Evolutionary conservation across 75 land plant genomes (phyloP), one percentile per base, ranked within the genome.

Genomic region (Pinus tabuliformis): DNA sequence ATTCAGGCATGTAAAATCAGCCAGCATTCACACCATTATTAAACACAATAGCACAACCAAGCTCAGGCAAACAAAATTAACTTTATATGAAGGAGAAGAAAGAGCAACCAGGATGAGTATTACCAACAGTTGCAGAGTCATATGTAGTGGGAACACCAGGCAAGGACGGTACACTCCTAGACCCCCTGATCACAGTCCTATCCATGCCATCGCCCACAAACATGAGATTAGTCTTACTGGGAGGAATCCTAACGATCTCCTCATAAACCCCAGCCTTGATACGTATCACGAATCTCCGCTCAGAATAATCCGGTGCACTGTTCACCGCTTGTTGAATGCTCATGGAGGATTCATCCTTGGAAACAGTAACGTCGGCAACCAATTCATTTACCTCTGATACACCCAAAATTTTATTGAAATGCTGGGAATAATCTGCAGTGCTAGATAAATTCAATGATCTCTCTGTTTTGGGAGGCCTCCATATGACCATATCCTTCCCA

Each of bases 171-270:
- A 78, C 85, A 30, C 70, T 80, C 37, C 73, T n/a, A 28, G 42
- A 58, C 2, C 89, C 91, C 5, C 89, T 84, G 58, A 89, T 84
- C 76, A 89, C 81, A 15, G 86, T 87, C 68, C 37, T 59, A 59
- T 81, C 86, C 62, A 84, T 87, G 66, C 91, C 91, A 59, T 87
- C 91, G 0, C 91, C 91, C 22, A 84, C 33, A 59, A 89, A 63
- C 58, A 82, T 78, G 59, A 87, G 16, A 58, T 87, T 87, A 5
- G 61, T 74, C 72, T 80, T 84, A 60, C 60, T 58, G 30, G 59
- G 73, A 20, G 87, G 89, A 15, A 89, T 72, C 52, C 64, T n/a
- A 30, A 89, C 85, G 30, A 56, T 80, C 81, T 89, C 91, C 22
- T 84, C 58, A 77, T 89, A 89, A 8, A 87, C 82, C 17, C 91